Evolutionary conservation across 2,329 filamentous ascomycete species (phyloP).

Genomic region (Botrytis medusae): DNA sequence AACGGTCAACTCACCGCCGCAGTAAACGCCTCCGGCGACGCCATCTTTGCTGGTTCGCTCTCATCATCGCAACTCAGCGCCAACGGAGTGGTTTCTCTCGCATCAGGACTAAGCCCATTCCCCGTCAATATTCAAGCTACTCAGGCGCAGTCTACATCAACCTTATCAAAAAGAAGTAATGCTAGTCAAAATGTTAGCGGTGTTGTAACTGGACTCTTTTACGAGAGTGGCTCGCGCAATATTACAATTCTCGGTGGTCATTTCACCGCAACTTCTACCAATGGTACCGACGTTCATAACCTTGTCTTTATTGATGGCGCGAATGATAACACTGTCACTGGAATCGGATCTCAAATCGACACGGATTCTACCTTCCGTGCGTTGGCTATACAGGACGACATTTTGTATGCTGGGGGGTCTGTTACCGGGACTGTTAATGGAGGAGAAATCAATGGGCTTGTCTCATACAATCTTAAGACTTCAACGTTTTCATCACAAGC

Average conservation of each 20-base stretch:
- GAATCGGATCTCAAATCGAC: conserved; percentile 66
- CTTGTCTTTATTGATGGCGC: conserved; percentile 78
- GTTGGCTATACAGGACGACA: conserved; percentile 64
- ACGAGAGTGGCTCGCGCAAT: conserved; percentile 68
- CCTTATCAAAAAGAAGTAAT: conserved; percentile 48
- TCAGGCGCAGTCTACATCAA: conserved; percentile 41
- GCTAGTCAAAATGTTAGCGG: conserved; percentile 55
- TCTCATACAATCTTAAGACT: conserved; percentile 73
- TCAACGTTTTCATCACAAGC: conserved; percentile 70
- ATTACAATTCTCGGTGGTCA: conserved; percentile 86
- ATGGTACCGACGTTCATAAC: conserved; percentile 74
- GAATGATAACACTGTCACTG: conserved; percentile 64
- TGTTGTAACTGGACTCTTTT: conserved; percentile 77
- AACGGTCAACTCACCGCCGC: conserved; percentile 71
- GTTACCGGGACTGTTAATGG: conserved; percentile 69
- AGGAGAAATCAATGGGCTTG: conserved; percentile 66
- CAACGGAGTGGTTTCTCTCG: conserved; percentile 69
- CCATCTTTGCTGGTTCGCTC: conserved; percentile 81
- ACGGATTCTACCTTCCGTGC: conserved; percentile 73
- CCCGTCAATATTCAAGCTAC: conserved; percentile 55
- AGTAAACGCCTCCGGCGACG: conserved; percentile 59
- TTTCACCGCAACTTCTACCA: conserved; percentile 68
- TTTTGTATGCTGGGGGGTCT: conserved; percentile 79
- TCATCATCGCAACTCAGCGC: conserved; percentile 71
- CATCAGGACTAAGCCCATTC: conserved; percentile 52